These are phyloP conservation scores for Sphagnum fallax DNA, from an alignment of 228 moss, liverwort and hornwort genomes.

Conservation along the genomic window DNA sequence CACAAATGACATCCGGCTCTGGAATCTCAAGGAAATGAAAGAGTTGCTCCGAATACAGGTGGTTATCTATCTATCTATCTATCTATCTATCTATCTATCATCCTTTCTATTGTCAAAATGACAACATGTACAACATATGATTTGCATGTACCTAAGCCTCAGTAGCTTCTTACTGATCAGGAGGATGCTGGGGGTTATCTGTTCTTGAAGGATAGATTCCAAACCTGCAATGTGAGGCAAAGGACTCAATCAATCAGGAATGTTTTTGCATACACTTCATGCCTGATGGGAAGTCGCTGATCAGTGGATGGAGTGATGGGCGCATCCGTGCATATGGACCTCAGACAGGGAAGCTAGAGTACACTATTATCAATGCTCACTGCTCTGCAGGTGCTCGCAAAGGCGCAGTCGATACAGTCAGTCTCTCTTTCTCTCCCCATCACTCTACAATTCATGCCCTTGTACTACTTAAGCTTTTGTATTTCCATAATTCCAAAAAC, in stretches of 20 bases:
- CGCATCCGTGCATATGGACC: conserved; percentile 85
- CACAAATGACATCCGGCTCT: conserved; percentile 69
- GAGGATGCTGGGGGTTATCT: neutral
- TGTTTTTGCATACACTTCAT: conserved; percentile 73
- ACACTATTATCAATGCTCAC: conserved; percentile 88
- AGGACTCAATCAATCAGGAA: conserved; percentile 80
- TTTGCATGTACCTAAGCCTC: no score
- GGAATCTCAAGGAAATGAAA: conserved; percentile 69
- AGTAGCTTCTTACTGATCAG: no score
- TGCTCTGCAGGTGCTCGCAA: conserved; percentile 66
- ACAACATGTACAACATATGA: no score
- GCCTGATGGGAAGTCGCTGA: conserved; percentile 88
- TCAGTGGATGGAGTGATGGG: conserved; percentile 89
- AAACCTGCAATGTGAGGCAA: conserved; percentile 60
- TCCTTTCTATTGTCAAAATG: neutral
- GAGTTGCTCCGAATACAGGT: conserved; percentile 79
- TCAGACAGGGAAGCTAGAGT: conserved; percentile 73
- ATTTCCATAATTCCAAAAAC: neutral
- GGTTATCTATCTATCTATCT: neutral
- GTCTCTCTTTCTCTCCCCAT: neutral
- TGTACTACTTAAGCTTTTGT: neutral
- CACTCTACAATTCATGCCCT: neutral
- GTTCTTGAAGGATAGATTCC: conserved; percentile 23
- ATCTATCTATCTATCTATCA: neutral
- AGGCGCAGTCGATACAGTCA: conserved; percentile 36